phyloP scores from a whole-genome alignment of 345 rosid species.

The Melaleuca quinquenervia region DNA sequence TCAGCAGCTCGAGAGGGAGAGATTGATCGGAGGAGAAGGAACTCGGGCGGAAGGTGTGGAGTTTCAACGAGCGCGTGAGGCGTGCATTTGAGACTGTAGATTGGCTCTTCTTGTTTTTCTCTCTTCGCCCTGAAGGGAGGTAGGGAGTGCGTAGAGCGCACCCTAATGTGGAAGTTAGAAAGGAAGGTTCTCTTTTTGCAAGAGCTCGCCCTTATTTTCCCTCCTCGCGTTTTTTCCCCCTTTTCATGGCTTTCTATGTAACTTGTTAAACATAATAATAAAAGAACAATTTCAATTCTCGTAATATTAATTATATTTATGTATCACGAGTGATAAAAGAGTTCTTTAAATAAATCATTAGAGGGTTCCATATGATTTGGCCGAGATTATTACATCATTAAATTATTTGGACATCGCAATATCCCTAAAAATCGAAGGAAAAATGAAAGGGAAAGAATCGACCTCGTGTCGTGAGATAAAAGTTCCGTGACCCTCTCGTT shows the following conservation, averaged over 20 bases:
- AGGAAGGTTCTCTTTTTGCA: not conserved
- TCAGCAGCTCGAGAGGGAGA: not conserved
- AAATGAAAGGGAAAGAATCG: not conserved
- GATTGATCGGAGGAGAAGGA: not conserved
- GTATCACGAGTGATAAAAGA: not conserved
- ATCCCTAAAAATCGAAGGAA: not conserved
- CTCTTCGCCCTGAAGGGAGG: not conserved
- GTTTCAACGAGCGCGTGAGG: not conserved
- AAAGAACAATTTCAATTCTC: not conserved
- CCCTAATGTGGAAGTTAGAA: not conserved
- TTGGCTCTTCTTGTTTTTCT: not conserved
- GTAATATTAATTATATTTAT: not conserved
- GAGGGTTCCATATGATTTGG: too few relatives aligned
- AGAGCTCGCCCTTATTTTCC: not conserved
- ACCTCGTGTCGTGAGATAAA: not conserved
- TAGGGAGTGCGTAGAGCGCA: not conserved
- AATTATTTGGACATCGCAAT: accelerated
- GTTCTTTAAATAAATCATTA: accelerated
- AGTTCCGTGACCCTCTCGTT: not conserved
- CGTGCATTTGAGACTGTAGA: not conserved
- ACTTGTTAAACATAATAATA: not conserved
- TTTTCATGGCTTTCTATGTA: not conserved
- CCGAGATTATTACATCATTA: too few relatives aligned
- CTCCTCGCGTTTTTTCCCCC: not conserved
- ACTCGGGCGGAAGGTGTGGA: not conserved